Base-by-base conservation (phyloP, 2,329 filamentous ascomycete species). In the Epichloe gansuensis region DNA sequence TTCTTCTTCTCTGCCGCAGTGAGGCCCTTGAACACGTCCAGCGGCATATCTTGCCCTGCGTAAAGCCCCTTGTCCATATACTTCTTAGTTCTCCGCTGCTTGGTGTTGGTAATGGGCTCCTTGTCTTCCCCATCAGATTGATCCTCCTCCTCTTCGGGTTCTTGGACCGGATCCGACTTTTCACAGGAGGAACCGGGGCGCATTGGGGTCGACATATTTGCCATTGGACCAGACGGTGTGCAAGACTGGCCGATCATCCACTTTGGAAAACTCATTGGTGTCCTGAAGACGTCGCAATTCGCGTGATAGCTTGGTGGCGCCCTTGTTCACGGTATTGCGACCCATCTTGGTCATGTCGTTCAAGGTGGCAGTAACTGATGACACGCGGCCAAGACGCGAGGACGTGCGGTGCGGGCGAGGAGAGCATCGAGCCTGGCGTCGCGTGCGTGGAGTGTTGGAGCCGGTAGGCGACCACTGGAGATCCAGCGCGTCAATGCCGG, bases 1-100 rank as follows among this genome's bases (percentile, higher is more conserved):
- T 67, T 71, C 66, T 76, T 80, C 66, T 75, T 80, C 63, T 79
- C 77, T 3, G 64, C 62, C 2, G 67, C 52, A 3, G 70, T 75
- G n/a, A 82, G 67, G 4, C 76, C 74, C 59, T 74, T 71, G 46
- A 65, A 65, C 7, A 72, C 63, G 53, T 80, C 75, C 6, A 63
- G 57, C 0, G 77, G 76, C 6, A 69, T 69, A 34, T 83, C 75
- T 66, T 96, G 91, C 31, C 93, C 93, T 0, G 88, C 84, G 63
- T 94, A 97, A 13, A 97, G 75, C 9, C 91, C 93, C 65, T 90
- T 87, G 50, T 77, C 75, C 51, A 94, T 74, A 79, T 87, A 97
- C 59, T 82, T 83, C 73, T 95, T 95, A 50, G 74, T 69, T 39
- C 73, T 75, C 52, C 76, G 71, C 57, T 71, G 68, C 56, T 68